Evolutionary conservation across 805 yeast genomes (phyloP), one percentile per base, ranked within the genome.

Genomic region (Sporopachydermia lactativora): DNA sequence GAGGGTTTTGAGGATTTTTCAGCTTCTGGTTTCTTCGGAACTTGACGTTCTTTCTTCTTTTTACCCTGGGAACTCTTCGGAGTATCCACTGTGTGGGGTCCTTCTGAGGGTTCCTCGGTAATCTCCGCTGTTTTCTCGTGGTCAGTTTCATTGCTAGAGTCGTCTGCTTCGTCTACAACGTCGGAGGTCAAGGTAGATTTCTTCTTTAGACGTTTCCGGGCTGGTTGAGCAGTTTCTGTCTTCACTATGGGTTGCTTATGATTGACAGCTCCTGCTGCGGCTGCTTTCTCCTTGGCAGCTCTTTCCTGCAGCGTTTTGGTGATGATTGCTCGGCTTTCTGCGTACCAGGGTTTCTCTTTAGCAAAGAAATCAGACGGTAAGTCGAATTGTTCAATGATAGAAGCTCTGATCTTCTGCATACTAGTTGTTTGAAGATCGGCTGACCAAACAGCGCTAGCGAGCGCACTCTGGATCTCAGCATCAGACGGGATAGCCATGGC

Each of bases 401-500:
- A 8, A 8, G 8, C n/a, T n/a, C 31, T 24, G 8, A 24, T 24
- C n/a, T 24, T 24, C 31, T 24, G 31, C 31, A 24, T 24, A 24
- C 13, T 24, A 8, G 31, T 24, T n/a, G 31, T 24, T 24, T 24
- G 31, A 8, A 24, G n/a, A n/a, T 24, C 31, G 13, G n/a, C 31
- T 24, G 31, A 24, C 31, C 31, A 24, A 8, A 24, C 31, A 8
- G 8, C 31, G 31, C n/a, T 8, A 24, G n/a, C n/a, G 8, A 24
- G 8, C 13, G 31, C 31, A 24, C n/a, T 24, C n/a, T n/a, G 8
- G n/a, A 24, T 24, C 31, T 8, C n/a, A 8, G 8, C 31, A 24
- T 24, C 31, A 24, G 31, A 24, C n/a, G 31, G 31, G 31, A 24
- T 24, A 24, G n/a, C 13, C n/a, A 24, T 24, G 31, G n/a, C n/a